Evolutionary conservation across 108 stramenopile genomes (phyloP).

Genomic region (Pseudonitzschia delicatissima): DNA sequence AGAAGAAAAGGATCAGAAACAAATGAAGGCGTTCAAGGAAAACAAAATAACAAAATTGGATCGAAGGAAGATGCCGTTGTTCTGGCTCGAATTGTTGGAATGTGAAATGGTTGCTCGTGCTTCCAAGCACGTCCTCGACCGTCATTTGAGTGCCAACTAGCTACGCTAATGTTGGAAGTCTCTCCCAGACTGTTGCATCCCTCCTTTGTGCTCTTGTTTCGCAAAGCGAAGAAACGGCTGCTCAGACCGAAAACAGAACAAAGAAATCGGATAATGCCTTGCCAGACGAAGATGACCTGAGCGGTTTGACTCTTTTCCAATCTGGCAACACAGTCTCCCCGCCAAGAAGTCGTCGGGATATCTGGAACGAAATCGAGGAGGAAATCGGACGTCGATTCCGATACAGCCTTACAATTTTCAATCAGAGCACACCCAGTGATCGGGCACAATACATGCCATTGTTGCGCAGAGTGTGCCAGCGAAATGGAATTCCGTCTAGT

Average conservation of each 20-base stretch:
- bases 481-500: constrained; percentile 82
- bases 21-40: constrained; percentile 38
- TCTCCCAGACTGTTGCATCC: constrained; percentile 74
- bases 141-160: constrained; percentile 62
- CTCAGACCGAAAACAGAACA: constrained; percentile 65
- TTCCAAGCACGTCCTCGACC: constrained; percentile 84
- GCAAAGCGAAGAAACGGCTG: constrained; percentile 73
- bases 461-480: constrained; percentile 87
- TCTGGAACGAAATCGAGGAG: constrained; percentile 77
- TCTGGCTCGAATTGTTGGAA: constrained; percentile 93
- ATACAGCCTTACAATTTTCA: constrained; percentile 69
- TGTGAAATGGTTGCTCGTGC: constrained; percentile 96
- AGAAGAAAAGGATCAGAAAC: constrained; percentile 67
- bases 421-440: constrained; percentile 24
- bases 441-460: constrained; percentile 63
- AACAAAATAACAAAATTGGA: constrained; percentile 26
- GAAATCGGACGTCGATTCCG: constrained; percentile 76
- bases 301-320: constrained; percentile 41
- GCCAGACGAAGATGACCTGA: constrained; percentile 58
- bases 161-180: constrained; percentile 48
- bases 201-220: constrained; percentile 88
- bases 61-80: constrained; percentile 76
- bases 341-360: constrained; percentile 43
- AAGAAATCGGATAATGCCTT: constrained; percentile 29
- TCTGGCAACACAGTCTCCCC: constrained; percentile 36